Evolutionary conservation across 108 stramenopile genomes (phyloP).

Genomic region (Skeletonema potamos): DNA sequence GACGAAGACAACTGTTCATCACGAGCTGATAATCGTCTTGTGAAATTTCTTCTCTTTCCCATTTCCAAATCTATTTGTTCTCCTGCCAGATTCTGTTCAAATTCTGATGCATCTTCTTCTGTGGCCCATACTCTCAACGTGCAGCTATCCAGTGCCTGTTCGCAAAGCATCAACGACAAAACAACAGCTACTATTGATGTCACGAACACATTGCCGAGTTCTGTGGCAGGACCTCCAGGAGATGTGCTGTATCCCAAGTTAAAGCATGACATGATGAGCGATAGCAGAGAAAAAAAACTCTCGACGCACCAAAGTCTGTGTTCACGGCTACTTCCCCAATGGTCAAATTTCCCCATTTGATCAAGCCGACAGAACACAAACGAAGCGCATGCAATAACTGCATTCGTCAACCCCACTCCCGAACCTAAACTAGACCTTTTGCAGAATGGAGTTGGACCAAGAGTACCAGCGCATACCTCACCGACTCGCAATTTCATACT

Average conservation of each 20-base stretch:
- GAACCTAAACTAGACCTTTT: constrained; percentile 21
- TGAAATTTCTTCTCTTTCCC: background rate
- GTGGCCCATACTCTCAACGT: background rate
- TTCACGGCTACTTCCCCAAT: background rate
- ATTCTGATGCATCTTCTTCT: background rate
- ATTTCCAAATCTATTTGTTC: background rate
- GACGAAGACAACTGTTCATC: constrained; percentile 8
- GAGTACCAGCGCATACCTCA: constrained; percentile 3
- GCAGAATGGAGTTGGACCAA: constrained; percentile 24
- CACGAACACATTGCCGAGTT: constrained; percentile 22
- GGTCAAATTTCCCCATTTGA: constrained; percentile 25
- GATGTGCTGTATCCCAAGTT: constrained; percentile 27
- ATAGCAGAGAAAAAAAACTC: constrained; percentile 1
- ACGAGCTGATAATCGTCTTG: background rate
- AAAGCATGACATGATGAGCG: constrained; percentile 13
- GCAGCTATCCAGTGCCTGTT: constrained; percentile 8
- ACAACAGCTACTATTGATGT: constrained; percentile 20
- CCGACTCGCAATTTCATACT: constrained; percentile 3
- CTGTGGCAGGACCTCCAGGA: constrained; percentile 22
- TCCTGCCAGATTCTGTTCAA: background rate
- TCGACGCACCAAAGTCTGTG: constrained; percentile 15
- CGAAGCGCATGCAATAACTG: constrained; percentile 7
- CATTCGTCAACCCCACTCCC: constrained; percentile 14
- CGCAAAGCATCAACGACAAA: constrained; percentile 21
- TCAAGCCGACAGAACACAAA: constrained; percentile 15